These are phyloP conservation scores for Vicia faba DNA, from an alignment of 306 rosid species.

Conservation along the genomic window DNA sequence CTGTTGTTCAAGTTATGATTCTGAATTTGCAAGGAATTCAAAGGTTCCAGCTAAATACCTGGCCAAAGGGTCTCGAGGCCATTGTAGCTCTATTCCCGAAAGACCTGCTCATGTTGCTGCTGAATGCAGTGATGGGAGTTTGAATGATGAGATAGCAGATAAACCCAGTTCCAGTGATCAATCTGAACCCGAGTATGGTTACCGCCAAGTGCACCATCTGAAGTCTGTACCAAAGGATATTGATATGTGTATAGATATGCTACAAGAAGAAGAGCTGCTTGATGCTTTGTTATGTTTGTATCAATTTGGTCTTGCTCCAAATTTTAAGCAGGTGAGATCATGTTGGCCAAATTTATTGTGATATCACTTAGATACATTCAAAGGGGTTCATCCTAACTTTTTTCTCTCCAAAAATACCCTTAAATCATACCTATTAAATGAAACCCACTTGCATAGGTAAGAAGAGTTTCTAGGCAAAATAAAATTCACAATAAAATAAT, in stretches of 20 bases:
- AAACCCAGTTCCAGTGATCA: slow-evolving; percentile 91
- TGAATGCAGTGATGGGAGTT: slow-evolving; percentile 81
- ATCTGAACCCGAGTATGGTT: slow-evolving; percentile 77
- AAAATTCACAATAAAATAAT: neutral
- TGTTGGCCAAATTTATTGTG: slow-evolving; percentile 24
- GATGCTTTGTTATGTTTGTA: slow-evolving; percentile 82
- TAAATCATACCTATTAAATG: neutral
- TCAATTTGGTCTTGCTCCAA: slow-evolving; percentile 87
- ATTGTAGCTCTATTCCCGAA: slow-evolving; percentile 68
- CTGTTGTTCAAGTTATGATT: slow-evolving; percentile 83
- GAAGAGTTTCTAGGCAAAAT: neutral
- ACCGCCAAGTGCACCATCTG: slow-evolving; percentile 46
- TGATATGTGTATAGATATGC: slow-evolving; percentile 62
- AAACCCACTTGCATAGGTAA: neutral
- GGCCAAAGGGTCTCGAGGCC: slow-evolving; percentile 72
- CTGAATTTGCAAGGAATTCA: slow-evolving; percentile 64
- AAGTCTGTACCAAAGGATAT: slow-evolving; percentile 69
- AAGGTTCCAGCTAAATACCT: slow-evolving; percentile 63
- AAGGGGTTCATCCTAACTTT: neutral
- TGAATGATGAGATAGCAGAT: slow-evolving; percentile 81
- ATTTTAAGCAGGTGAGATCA: slow-evolving; percentile 84
- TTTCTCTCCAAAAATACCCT: neutral
- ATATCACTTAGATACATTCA: neutral
- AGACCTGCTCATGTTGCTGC: slow-evolving; percentile 80
- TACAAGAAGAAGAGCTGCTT: slow-evolving; percentile 88